Evolutionary conservation across 2,329 filamentous ascomycete genomes (phyloP).

Genomic region (Helotiales sp.): DNA sequence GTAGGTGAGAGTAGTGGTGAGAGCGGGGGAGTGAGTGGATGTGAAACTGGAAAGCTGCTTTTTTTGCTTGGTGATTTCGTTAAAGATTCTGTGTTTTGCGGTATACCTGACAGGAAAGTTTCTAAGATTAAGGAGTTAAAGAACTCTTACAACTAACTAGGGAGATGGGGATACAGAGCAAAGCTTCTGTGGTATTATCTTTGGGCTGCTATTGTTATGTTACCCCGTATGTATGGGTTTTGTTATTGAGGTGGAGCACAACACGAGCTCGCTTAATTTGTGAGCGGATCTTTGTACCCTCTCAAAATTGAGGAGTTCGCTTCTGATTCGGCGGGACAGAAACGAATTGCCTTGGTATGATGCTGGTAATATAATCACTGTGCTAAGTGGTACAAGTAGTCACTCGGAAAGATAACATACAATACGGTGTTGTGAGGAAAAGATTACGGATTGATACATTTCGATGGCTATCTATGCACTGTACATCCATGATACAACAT

Average conservation of each 20-base stretch:
- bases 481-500: not conserved
- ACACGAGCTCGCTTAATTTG: conserved; percentile 6
- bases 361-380: too few relatives aligned
- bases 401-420: too few relatives aligned
- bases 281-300: not conserved
- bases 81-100: too few relatives aligned
- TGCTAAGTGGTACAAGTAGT: too few relatives aligned
- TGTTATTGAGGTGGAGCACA: conserved; percentile 1
- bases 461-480: not conserved
- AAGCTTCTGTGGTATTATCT: not conserved
- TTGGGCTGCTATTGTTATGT: not conserved
- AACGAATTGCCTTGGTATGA: too few relatives aligned
- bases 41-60: not conserved
- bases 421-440: too few relatives aligned
- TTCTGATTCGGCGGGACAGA: not conserved
- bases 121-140: not conserved
- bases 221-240: not conserved
- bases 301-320: not conserved
- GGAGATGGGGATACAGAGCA: not conserved
- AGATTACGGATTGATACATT: too few relatives aligned
- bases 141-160: not conserved
- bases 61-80: too few relatives aligned
- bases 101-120: not conserved
- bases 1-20: not conserved
- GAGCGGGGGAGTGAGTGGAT: not conserved